phyloP scores from a whole-genome alignment of 2,329 filamentous ascomycete genomes.

The Pleoardoris graminearum region DNA sequence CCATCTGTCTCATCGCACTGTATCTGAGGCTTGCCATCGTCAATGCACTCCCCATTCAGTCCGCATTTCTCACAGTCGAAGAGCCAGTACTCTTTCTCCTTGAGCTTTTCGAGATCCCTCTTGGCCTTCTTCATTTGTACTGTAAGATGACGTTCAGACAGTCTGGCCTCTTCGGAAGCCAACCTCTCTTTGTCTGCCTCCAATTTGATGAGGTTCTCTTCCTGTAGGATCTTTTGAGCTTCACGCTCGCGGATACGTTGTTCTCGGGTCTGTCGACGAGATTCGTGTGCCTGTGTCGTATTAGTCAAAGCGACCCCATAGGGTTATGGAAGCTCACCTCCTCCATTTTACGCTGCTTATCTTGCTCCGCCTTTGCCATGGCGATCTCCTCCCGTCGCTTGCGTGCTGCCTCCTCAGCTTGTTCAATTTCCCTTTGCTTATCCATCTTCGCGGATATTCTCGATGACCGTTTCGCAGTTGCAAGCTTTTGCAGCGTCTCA shows the following conservation, averaged over 20 bases:
- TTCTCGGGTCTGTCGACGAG: conserved; percentile 80
- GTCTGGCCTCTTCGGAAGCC: conserved; percentile 52
- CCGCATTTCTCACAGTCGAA: conserved; percentile 93
- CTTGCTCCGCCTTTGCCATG: conserved; percentile 63
- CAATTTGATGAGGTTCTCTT: conserved; percentile 79
- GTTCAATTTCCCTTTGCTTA: conserved; percentile 73
- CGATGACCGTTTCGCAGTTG: conserved; percentile 91
- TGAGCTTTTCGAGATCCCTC: conserved; percentile 73
- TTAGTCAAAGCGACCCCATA: conserved; percentile 24
- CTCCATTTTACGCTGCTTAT: conserved; percentile 66
- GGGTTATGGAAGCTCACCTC: conserved; percentile 47
- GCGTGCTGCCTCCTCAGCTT: conserved; percentile 70
- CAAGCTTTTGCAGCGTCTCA: conserved; percentile 79
- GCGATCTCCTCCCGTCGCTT: conserved; percentile 67
- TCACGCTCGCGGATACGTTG: conserved; percentile 85
- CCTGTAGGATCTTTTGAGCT: conserved; percentile 76
- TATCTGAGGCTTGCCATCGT: conserved; percentile 91
- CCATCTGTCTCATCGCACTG: conserved; percentile 72
- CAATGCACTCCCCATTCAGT: conserved; percentile 80
- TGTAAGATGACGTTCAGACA: conserved; percentile 80
- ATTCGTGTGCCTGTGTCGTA: conserved; percentile 67
- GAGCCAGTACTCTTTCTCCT: conserved; percentile 77
- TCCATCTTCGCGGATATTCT: conserved; percentile 82
- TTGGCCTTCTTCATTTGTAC: conserved; percentile 79
- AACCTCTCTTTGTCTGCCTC: conserved; percentile 72